Evolutionary conservation across 768 basidiomycete species (phyloP).

Genomic region (Lyophyllum decastes): DNA sequence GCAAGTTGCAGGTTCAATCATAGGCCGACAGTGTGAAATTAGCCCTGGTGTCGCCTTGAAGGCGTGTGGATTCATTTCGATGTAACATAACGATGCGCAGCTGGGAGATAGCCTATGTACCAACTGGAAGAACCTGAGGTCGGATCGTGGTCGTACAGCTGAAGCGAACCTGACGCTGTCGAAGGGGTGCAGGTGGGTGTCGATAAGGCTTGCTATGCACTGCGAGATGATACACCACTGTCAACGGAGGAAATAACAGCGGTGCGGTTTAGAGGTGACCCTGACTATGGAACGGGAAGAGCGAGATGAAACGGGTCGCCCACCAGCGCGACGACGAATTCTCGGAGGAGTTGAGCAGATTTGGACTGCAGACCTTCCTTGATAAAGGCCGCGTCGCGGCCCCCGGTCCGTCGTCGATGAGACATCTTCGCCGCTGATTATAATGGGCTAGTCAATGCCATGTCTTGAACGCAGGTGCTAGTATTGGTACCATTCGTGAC

Average conservation of each 20-base stretch:
- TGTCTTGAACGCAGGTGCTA: not conserved
- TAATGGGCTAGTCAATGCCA: slow-evolving; percentile 5
- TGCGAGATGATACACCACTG: not conserved
- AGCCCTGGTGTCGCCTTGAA: not conserved
- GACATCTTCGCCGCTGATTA: not conserved
- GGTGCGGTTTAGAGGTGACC: not conserved
- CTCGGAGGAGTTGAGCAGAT: not conserved
- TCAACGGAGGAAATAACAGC: not conserved
- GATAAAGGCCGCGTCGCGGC: slow-evolving; percentile 11
- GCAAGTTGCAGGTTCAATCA: not conserved
- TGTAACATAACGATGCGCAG: not conserved
- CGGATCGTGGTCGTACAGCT: too few relatives aligned
- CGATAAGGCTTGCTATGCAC: not conserved
- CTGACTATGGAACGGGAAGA: not conserved
- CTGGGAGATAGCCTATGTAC: not conserved
- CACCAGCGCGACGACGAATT: not conserved
- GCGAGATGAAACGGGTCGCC: not conserved
- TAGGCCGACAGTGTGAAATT: not conserved
- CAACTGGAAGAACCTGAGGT: not conserved
- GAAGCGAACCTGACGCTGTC: too few relatives aligned
- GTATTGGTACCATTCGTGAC: slow-evolving; percentile 3
- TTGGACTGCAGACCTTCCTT: not conserved
- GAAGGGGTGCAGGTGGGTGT: not conserved
- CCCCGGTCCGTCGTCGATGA: slow-evolving; percentile 9
- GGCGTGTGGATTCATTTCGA: not conserved